A percentile compares a stretch with the other conserved stretches of the same genome.
phyloP scores from a whole-genome alignment of 1,284 basidiomycete genomes.

The Anthracocystis setariae region DNA sequence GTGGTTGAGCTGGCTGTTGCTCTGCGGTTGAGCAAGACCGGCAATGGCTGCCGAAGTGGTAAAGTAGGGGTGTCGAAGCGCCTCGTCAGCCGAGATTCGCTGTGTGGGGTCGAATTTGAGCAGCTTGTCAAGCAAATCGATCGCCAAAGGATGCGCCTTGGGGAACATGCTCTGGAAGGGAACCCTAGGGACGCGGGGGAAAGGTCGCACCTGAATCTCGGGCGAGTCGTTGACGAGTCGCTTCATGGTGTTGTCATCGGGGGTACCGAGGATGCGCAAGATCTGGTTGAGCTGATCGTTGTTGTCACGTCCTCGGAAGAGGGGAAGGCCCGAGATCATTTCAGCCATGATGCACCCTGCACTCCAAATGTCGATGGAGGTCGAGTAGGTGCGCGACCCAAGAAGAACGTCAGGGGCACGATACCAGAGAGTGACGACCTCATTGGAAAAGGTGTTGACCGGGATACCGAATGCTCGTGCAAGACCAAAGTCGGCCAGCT shows the following conservation, averaged over 20 bases:
- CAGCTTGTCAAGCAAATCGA: conserved; percentile 92
- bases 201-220: conserved; percentile 86
- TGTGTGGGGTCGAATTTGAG: conserved; percentile 96
- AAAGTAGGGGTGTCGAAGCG: conserved; percentile 93
- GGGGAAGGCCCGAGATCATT: conserved; percentile 91
- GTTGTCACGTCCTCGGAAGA: conserved; percentile 97
- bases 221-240: conserved; percentile 93
- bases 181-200: conserved; percentile 90
- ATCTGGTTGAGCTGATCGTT: conserved; percentile 97
- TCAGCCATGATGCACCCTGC: conserved; percentile 97
- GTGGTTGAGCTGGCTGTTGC: conserved; percentile 44
- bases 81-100: conserved; percentile 90
- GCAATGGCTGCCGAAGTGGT: conserved; percentile 68
- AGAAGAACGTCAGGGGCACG: conserved; percentile 97
- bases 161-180: conserved; percentile 88
- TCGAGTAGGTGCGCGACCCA: conserved; percentile 96
- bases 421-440: conserved; percentile 93
- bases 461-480: conserved; percentile 77
- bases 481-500: conserved; percentile 86
- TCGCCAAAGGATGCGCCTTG: conserved; percentile 89
- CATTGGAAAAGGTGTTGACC: conserved; percentile 67
- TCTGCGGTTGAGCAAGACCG: conserved; percentile 32
- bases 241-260: conserved; percentile 85
- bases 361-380: conserved; percentile 99
- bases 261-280: conserved; percentile 96